Conservation (phyloP, 805 yeast species). For the Blastobotrys americana region DNA sequence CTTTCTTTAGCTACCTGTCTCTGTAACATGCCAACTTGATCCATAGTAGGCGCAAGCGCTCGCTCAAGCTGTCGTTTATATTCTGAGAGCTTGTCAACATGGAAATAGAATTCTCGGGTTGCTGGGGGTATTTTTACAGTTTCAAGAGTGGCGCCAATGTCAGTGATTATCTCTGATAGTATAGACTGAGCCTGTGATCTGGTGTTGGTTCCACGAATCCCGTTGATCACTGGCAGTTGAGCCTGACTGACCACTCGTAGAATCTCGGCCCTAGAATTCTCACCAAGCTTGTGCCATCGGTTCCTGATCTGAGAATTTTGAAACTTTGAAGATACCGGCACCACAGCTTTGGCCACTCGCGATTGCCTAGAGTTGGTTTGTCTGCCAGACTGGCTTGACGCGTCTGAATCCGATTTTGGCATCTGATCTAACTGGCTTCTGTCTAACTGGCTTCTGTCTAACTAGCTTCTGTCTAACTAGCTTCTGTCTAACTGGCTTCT, state of each 20-base stretch:
- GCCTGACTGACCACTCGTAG: neutral
- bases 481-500: no score
- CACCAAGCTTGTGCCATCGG: neutral
- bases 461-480: no score
- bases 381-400: no score
- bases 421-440: no score
- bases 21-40: conserved; percentile 13
- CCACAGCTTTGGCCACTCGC: neutral
- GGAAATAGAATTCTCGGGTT: conserved; percentile 13
- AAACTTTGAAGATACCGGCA: neutral
- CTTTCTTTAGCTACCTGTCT: conserved; percentile 8
- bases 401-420: no score
- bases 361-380: no score
- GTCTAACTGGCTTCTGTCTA: no score
- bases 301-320: no score
- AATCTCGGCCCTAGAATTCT: neutral
- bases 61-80: conserved; percentile 12
- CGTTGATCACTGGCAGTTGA: conserved; percentile 5
- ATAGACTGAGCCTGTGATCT: conserved; percentile 7
- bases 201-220: conserved; percentile 5
- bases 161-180: conserved; percentile 2
- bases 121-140: conserved; percentile 13
- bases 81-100: conserved; percentile 11
- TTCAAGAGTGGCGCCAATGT: conserved; percentile 3
- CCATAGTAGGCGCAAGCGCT: conserved; percentile 13